Evolutionary conservation across 2,329 filamentous ascomycete species (phyloP).

Genomic region (Zasmidium cellare): DNA sequence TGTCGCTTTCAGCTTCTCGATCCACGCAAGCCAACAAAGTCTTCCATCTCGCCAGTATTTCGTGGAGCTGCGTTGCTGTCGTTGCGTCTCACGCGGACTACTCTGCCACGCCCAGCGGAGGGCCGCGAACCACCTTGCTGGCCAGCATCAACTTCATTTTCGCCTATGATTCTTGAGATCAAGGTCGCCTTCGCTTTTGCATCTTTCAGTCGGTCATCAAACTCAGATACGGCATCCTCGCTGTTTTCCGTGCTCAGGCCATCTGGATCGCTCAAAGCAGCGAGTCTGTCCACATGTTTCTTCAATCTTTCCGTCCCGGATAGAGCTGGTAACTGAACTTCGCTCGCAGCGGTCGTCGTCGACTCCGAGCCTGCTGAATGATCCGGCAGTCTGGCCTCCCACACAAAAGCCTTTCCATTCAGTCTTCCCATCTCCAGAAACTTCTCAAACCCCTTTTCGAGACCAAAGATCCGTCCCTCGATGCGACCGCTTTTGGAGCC

Average conservation of each 20-base stretch:
- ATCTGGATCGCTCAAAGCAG: slow-evolving; percentile 75
- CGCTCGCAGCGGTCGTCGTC: background rate
- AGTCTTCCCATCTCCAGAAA: slow-evolving; percentile 78
- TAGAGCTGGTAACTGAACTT: slow-evolving; percentile 8
- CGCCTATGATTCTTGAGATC: slow-evolving; percentile 69
- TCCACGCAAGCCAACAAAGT: slow-evolving; percentile 33
- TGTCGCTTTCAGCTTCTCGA: background rate
- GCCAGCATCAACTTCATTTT: slow-evolving; percentile 29
- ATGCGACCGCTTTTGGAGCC: slow-evolving; percentile 75
- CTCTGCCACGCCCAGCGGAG: slow-evolving; percentile 9
- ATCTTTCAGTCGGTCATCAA: slow-evolving; percentile 83
- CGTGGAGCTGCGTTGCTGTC: slow-evolving; percentile 22
- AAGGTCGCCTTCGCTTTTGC: slow-evolving; percentile 83
- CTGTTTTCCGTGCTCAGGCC: slow-evolving; percentile 78
- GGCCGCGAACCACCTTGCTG: background rate
- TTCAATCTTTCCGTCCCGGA: slow-evolving; percentile 62
- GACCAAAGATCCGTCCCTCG: slow-evolving; percentile 86
- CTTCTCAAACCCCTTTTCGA: slow-evolving; percentile 93
- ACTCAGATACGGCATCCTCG: slow-evolving; percentile 86
- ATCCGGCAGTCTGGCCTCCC: slow-evolving; percentile 68
- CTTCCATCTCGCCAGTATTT: slow-evolving; percentile 39
- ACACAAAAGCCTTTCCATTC: slow-evolving; percentile 77
- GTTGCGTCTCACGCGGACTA: slow-evolving; percentile 24
- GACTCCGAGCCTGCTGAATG: background rate
- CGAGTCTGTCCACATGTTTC: slow-evolving; percentile 74